Percentiles rank a stretch among this genome's conserved stretches.
Evolutionary conservation across 306 rosid genomes (phyloP).

Genomic region (Boehmeria nivea): DNA sequence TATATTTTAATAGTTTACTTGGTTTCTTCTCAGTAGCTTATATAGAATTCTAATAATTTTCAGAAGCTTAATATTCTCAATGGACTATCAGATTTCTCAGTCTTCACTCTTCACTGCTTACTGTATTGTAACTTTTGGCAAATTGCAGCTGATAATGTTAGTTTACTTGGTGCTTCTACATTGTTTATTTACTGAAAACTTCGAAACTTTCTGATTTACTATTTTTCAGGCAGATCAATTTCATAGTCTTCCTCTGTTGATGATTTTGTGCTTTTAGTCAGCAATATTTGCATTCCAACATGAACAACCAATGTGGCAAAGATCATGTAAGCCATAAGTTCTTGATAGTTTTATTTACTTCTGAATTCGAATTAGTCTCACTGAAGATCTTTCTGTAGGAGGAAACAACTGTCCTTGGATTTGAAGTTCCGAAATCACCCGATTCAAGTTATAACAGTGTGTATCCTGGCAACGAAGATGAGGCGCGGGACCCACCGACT

Average conservation of each 20-base stretch:
- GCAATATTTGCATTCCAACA: too few species aligned
- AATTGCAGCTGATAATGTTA: background rate
- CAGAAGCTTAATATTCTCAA: too few species aligned
- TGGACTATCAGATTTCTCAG: too few species aligned
- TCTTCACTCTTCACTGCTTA: too few species aligned
- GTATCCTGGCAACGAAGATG: slow-evolving; percentile 70
- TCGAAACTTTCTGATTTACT: background rate
- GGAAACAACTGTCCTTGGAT: slow-evolving; percentile 67
- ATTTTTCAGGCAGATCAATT: slow-evolving; percentile 47
- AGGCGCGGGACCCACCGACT: slow-evolving; percentile 77
- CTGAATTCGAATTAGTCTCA: slow-evolving; percentile 17
- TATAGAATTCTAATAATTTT: too few species aligned
- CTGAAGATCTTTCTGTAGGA: slow-evolving; percentile 48
- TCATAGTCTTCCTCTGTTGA: slow-evolving; percentile 18
- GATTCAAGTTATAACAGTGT: slow-evolving; percentile 74
- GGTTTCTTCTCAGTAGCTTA: too few species aligned
- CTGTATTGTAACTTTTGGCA: background rate
- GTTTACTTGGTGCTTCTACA: too few species aligned
- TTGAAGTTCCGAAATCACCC: slow-evolving; percentile 80
- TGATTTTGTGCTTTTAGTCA: too few species aligned
- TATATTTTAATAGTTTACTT: too few species aligned
- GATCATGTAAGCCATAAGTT: slow-evolving; percentile 48
- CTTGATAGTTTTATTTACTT: slow-evolving; percentile 22
- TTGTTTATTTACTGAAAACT: background rate
- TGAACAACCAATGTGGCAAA: slow-evolving; percentile 54